phyloP scores from a whole-genome alignment of 106 monocot species.

The Agapanthus africanus region DNA sequence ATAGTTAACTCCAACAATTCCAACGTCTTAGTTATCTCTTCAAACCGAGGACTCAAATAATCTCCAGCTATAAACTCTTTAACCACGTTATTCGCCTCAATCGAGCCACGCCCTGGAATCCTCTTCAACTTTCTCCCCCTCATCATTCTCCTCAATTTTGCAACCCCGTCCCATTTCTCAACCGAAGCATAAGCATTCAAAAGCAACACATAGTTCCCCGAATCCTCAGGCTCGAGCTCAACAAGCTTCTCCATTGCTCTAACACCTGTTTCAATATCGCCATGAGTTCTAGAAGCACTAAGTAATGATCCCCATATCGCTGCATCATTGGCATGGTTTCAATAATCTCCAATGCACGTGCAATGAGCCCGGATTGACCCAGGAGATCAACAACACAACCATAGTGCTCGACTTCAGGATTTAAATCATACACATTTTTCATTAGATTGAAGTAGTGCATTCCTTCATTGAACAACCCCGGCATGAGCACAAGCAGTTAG shows the following conservation, averaged over 20 bases:
- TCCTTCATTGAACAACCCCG: slow-evolving; percentile 52
- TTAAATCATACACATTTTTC: slow-evolving; percentile 28
- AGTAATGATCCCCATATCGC: slow-evolving; percentile 72
- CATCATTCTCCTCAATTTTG: slow-evolving; percentile 42
- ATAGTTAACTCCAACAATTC: slow-evolving; percentile 21
- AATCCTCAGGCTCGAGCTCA: slow-evolving; percentile 55
- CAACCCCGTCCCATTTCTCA: slow-evolving; percentile 57
- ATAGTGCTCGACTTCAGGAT: slow-evolving; percentile 60
- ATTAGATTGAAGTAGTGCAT: slow-evolving; percentile 40
- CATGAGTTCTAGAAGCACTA: slow-evolving; percentile 35
- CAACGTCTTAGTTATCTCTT: slow-evolving; percentile 28
- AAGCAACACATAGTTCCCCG: slow-evolving; percentile 60
- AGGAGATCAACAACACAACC: slow-evolving; percentile 76
- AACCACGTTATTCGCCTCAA: slow-evolving; percentile 50
- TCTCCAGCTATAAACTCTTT: slow-evolving; percentile 54
- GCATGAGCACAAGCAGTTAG: slow-evolving; percentile 69
- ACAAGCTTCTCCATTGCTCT: slow-evolving; percentile 36
- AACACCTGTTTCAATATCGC: slow-evolving; percentile 31
- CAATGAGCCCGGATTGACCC: slow-evolving; percentile 35
- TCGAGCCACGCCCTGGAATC: slow-evolving; percentile 68
- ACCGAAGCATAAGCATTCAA: slow-evolving; percentile 54
- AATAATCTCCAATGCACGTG: slow-evolving; percentile 30
- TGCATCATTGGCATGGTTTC: slow-evolving; percentile 47
- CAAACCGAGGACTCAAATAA: slow-evolving; percentile 13
- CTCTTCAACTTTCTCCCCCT: slow-evolving; percentile 45